Conservation (phyloP, 306 rosid species). For the Fagus crenata region DNA sequence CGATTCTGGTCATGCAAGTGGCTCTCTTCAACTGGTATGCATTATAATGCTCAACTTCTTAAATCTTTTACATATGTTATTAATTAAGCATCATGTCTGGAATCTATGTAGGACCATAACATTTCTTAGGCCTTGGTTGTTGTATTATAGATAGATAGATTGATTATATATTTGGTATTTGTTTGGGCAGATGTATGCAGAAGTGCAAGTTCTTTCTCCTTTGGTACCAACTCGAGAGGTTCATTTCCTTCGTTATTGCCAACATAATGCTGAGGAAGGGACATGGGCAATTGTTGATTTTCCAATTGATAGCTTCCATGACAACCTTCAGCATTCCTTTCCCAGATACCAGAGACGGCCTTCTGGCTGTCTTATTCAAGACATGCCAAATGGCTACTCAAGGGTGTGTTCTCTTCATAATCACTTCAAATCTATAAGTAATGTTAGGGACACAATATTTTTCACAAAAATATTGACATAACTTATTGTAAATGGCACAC, state of each 20-base stretch:
- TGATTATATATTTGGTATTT: neutral
- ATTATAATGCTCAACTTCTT: constrained; percentile 3
- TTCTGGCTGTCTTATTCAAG: constrained; percentile 95
- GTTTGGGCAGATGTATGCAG: constrained; percentile 72
- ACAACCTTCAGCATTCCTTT: constrained; percentile 57
- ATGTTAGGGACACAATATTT: too few species aligned
- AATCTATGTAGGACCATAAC: neutral
- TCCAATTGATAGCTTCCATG: constrained; percentile 75
- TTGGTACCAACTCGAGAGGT: constrained; percentile 80
- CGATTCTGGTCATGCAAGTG: constrained; percentile 73
- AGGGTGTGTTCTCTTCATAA: constrained; percentile 42
- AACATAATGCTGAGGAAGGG: constrained; percentile 82
- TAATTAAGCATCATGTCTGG: neutral
- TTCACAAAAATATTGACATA: too few species aligned
- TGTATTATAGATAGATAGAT: neutral
- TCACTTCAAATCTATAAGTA: neutral
- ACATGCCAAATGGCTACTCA: constrained; percentile 97
- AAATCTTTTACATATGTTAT: neutral
- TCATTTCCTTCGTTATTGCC: constrained; percentile 88
- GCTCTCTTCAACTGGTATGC: constrained; percentile 86
- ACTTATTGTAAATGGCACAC: too few species aligned
- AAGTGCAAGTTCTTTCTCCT: constrained; percentile 75
- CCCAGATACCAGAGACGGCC: constrained; percentile 78
- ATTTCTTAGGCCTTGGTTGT: neutral
- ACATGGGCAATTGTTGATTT: constrained; percentile 90